Evolutionary conservation across 2,329 filamentous ascomycete species (phyloP).

Genomic region (Venturiaceae sp.): DNA sequence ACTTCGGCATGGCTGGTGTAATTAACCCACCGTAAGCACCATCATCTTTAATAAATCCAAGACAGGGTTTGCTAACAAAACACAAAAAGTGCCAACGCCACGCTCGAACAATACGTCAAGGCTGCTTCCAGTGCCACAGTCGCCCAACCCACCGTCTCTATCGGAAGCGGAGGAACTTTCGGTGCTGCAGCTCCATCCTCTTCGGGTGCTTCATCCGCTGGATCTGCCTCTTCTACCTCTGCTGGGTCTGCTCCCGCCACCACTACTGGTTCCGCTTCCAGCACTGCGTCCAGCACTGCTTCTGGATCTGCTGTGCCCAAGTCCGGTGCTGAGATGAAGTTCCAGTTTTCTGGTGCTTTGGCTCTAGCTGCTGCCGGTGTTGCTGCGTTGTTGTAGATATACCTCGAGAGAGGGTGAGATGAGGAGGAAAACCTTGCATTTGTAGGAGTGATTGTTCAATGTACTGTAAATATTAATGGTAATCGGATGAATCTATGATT

Average conservation of each 20-base stretch:
- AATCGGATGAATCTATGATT: too few relatives aligned
- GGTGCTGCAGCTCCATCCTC: too few relatives aligned
- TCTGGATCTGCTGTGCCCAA: neutral
- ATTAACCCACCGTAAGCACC: constrained; percentile 6
- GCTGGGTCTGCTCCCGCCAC: neutral
- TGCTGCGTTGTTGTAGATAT: neutral
- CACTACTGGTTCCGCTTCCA: neutral
- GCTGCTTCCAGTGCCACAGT: neutral
- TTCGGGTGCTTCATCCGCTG: neutral
- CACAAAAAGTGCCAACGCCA: neutral
- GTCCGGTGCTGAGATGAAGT: neutral
- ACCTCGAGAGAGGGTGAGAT: too few relatives aligned
- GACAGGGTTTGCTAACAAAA: neutral
- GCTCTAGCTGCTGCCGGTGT: neutral
- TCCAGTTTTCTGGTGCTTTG: neutral
- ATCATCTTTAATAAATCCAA: neutral
- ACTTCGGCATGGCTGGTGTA: constrained; percentile 1
- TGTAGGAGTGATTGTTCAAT: too few relatives aligned
- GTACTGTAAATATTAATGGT: too few relatives aligned
- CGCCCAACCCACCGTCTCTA: neutral
- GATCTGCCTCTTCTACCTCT: neutral
- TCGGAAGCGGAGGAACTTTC: neutral
- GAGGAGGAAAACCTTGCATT: too few relatives aligned
- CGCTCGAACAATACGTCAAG: neutral
- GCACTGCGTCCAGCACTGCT: neutral